phyloP scores from a whole-genome alignment of 129 eudicot species.

The Kitagawia praeruptora region DNA sequence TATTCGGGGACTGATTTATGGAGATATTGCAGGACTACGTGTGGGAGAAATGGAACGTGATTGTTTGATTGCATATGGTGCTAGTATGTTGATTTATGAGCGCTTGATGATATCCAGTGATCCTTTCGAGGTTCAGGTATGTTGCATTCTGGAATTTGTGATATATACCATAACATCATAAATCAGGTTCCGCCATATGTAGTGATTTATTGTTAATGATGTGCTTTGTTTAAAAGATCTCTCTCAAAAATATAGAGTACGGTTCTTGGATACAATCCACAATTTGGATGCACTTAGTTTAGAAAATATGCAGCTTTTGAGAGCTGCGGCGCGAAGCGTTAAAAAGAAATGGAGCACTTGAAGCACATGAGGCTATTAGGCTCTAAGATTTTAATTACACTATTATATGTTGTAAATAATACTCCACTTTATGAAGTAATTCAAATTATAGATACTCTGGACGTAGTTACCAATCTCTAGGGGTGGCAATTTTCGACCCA shows the following conservation, averaged over 20 bases:
- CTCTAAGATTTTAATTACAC: neutral
- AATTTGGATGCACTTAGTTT: too few relatives aligned
- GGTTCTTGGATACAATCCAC: too few relatives aligned
- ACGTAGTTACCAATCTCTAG: neutral
- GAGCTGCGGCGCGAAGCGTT: too few relatives aligned
- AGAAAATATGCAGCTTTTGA: too few relatives aligned
- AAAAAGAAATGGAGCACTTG: too few relatives aligned
- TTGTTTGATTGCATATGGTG: conserved; percentile 88
- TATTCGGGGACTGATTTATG: conserved; percentile 7
- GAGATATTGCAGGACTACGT: conserved; percentile 46
- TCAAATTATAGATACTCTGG: neutral
- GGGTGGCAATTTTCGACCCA: too few relatives aligned
- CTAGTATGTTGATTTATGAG: conserved; percentile 68
- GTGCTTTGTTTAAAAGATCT: neutral
- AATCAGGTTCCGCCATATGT: neutral
- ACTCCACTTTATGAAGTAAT: too few relatives aligned
- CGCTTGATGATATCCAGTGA: conserved; percentile 86
- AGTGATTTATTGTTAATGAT: neutral
- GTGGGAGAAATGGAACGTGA: conserved; percentile 99
- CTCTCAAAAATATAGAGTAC: neutral
- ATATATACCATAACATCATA: neutral
- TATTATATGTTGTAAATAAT: neutral
- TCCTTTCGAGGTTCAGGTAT: conserved; percentile 90
- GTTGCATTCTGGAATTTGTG: conserved; percentile 1
- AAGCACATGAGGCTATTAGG: too few relatives aligned